These are phyloP conservation scores for Thalassiosira exigua DNA, from an alignment of 352 stramenopile genomes.

Conservation along the genomic window DNA sequence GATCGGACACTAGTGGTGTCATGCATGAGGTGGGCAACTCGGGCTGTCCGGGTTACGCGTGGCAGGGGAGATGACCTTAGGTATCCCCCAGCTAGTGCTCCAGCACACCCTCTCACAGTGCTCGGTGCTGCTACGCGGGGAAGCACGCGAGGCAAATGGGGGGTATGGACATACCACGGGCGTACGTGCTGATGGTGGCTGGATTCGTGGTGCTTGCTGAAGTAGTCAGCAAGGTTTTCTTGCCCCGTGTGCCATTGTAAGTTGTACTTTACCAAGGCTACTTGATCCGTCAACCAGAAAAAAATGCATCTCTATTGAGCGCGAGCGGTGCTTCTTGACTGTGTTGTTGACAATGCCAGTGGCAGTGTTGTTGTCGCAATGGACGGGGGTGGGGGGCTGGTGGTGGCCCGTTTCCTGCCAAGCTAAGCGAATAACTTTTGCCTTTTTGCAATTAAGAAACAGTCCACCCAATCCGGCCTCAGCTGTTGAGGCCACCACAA, in stretches of 20 bases:
- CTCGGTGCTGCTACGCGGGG: no score
- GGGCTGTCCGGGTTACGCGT: no score
- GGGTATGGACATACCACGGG: not conserved
- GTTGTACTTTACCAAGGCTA: constrained; percentile 26
- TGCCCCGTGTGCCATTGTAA: constrained; percentile 22
- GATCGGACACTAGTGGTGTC: no score
- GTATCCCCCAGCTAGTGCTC: no score
- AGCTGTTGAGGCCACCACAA: not conserved
- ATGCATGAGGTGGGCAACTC: no score
- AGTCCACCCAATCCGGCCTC: constrained; percentile 16
- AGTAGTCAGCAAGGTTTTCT: constrained; percentile 39
- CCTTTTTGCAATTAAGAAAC: constrained; percentile 48
- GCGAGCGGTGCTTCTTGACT: constrained; percentile 50
- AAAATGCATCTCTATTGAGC: constrained; percentile 57
- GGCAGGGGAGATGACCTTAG: no score
- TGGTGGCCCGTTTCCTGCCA: constrained; percentile 36
- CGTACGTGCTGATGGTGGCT: not conserved
- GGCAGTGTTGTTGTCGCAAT: constrained; percentile 48
- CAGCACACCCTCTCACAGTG: no score
- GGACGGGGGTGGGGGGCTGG: constrained; percentile 31
- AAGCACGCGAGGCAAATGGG: not conserved
- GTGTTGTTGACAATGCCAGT: constrained; percentile 31
- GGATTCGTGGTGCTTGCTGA: not conserved
- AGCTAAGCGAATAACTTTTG: constrained; percentile 6
- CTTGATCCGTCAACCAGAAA: constrained; percentile 47